phyloP scores from a whole-genome alignment of 192 early-diverging fungal species.

The Gonapodya prolifera region DNA sequence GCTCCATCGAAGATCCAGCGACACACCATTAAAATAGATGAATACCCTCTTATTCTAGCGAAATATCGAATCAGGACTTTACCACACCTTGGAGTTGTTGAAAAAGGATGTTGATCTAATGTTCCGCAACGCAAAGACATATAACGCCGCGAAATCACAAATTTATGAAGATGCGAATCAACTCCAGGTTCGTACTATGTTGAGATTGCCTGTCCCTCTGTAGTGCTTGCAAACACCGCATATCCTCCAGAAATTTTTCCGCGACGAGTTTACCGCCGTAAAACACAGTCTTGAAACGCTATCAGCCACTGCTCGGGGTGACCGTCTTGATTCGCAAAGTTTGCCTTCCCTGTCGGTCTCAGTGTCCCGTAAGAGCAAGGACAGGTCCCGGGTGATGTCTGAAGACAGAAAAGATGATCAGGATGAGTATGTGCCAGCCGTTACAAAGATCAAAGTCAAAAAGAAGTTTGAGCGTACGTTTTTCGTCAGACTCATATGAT shows the following conservation, averaged over 20 bases:
- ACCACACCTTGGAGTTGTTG: constrained; percentile 56
- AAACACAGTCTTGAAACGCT: not conserved
- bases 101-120: constrained; percentile 68
- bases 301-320: not conserved
- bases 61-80: constrained; percentile 45
- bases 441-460: not conserved
- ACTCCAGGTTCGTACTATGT: not conserved
- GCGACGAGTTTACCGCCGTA: not conserved
- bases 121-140: constrained; percentile 85
- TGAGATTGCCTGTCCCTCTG: not conserved
- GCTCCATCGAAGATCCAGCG: too few relatives aligned
- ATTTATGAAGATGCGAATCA: constrained; percentile 60
- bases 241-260: not conserved
- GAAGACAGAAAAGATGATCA: not conserved
- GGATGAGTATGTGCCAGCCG: not conserved
- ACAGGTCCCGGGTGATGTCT: not conserved
- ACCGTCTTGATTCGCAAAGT: not conserved
- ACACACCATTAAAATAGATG: too few relatives aligned
- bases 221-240: not conserved
- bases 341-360: not conserved
- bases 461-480: not conserved
- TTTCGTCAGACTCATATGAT: too few relatives aligned
- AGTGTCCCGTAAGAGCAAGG: not conserved
- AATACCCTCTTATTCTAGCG: too few relatives aligned
- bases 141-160: constrained; percentile 75